Conservation (phyloP, 1,139 yeast genomes). For the Candida smagusa region DNA sequence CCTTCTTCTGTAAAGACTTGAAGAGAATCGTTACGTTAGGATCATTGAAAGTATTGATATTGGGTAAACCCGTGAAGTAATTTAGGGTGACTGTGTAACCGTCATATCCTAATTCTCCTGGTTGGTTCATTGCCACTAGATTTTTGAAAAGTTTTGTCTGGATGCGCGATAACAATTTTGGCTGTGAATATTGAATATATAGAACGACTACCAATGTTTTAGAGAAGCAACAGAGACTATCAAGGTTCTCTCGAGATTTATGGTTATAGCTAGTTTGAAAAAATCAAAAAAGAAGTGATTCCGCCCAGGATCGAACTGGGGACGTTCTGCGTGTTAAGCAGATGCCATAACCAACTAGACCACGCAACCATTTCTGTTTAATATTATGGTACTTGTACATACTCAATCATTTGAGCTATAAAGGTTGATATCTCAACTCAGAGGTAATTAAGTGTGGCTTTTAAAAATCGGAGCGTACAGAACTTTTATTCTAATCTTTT, state of each 20-base stretch:
- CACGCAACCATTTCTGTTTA: constrained; percentile 46
- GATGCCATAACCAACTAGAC: constrained; percentile 99
- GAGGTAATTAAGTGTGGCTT: too few relatives aligned
- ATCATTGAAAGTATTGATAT: constrained; percentile 53
- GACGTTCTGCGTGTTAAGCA: constrained; percentile 99
- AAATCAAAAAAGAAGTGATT: constrained; percentile 49
- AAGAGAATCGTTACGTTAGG: constrained; percentile 64
- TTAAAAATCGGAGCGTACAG: too few relatives aligned
- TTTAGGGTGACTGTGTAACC: constrained; percentile 72
- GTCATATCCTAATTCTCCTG: constrained; percentile 34
- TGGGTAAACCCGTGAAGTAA: constrained; percentile 78
- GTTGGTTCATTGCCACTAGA: constrained; percentile 9
- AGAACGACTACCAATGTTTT: too few relatives aligned
- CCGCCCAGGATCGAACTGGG: constrained; percentile 99
- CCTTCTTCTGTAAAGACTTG: constrained; percentile 74
- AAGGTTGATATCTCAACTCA: too few relatives aligned
- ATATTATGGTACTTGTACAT: too few relatives aligned
- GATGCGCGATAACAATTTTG: too few relatives aligned
- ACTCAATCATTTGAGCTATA: too few relatives aligned
- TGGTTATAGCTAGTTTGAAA: background rate
- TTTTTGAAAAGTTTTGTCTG: background rate
- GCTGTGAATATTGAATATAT: too few relatives aligned
- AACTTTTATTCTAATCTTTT: too few relatives aligned
- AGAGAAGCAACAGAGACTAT: background rate
- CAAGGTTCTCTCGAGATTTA: background rate